Percentiles rank a stretch among this genome's conserved stretches.
Evolutionary conservation across 345 rosid species (phyloP).

Genomic region (Syzygium aqueum): DNA sequence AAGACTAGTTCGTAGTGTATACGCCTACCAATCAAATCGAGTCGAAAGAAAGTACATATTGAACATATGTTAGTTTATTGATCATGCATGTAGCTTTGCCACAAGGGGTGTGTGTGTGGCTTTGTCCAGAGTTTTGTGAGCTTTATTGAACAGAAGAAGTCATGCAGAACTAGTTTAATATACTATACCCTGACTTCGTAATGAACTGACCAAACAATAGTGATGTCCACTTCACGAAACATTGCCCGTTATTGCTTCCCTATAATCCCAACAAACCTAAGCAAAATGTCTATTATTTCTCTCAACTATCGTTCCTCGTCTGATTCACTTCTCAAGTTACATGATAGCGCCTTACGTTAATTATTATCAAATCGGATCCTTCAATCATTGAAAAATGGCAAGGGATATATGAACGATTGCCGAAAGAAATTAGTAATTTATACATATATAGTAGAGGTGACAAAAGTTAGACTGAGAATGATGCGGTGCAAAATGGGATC

Average conservation of each 20-base stretch:
- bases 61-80: not conserved
- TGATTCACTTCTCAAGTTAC: not conserved
- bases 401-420: not conserved
- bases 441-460: not conserved
- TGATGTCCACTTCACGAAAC: not conserved
- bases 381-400: not conserved
- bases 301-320: not conserved
- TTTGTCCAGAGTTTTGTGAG: not conserved
- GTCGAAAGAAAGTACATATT: not conserved
- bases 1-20: not conserved
- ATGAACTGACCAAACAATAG: not conserved
- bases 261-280: not conserved
- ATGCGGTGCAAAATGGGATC: not conserved
- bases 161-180: not conserved
- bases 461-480: not conserved
- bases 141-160: not conserved
- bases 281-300: not conserved
- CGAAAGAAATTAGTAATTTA: not conserved
- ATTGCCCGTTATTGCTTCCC: not conserved
- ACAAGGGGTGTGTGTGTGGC: not conserved
- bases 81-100: not conserved
- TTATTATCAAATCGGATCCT: not conserved
- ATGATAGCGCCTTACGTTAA: not conserved
- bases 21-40: not conserved
- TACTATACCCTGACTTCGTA: not conserved